Evolutionary conservation across 2,329 filamentous ascomycete genomes (phyloP).

Genomic region (Monilinia aucupariae): DNA sequence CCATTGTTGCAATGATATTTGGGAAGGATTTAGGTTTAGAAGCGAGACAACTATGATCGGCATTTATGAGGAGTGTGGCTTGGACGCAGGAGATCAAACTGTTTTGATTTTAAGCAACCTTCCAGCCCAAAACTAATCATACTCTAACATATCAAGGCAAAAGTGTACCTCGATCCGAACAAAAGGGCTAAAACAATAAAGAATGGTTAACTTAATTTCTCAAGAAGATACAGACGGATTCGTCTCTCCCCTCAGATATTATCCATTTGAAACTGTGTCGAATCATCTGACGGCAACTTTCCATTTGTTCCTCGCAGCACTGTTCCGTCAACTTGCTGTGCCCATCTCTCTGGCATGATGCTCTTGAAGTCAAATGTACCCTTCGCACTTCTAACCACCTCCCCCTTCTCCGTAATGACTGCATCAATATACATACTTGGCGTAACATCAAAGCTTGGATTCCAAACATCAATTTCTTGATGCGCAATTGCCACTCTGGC

Average conservation of each 20-base stretch:
- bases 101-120: not conserved
- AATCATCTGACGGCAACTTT: constrained; percentile 12
- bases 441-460: constrained; percentile 94
- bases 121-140: not conserved
- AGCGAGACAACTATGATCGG: not conserved
- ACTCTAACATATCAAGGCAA: not conserved
- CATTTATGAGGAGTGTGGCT: not conserved
- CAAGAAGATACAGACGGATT: not conserved
- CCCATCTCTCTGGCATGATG: constrained; percentile 53
- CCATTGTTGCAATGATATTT: too few species aligned
- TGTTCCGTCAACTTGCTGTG: constrained; percentile 22
- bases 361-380: constrained; percentile 62
- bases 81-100: not conserved
- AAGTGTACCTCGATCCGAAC: too few species aligned
- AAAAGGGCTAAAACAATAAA: not conserved
- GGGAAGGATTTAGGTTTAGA: not conserved
- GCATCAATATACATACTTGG: constrained; percentile 84
- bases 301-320: not conserved
- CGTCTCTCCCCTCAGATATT: not conserved
- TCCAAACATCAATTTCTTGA: constrained; percentile 80
- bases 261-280: constrained; percentile 19
- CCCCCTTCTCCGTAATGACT: constrained; percentile 87
- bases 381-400: constrained; percentile 68
- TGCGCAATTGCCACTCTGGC: constrained; percentile 76
- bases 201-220: not conserved